Evolutionary conservation across 2,329 filamentous ascomycete genomes (phyloP), one percentile per base, ranked within the genome.

Genomic region (Penicillium digitatum): DNA sequence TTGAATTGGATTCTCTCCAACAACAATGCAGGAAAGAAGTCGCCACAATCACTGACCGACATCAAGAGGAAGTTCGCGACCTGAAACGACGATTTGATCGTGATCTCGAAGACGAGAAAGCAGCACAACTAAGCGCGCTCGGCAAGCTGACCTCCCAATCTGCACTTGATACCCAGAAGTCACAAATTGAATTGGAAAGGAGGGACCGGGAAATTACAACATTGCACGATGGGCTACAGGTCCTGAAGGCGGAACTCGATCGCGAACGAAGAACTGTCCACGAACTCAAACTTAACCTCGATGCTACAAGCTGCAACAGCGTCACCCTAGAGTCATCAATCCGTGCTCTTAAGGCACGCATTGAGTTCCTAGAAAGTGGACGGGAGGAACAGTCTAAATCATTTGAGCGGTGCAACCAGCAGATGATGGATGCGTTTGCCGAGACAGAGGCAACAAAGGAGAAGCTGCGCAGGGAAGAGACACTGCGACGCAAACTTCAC

Each of bases 391-490:
- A 96, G 66, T 94, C 91, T 0, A 84, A 93, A 65, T 86, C 89
- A 11, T 96, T 93, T 72, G 85, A 89, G 38, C 85, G 84, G 53
- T 89, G 95, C 77, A 88, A 95, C 67, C 81, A 87, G 40, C 82
- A 87, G 49, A 85, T 96, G 67, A 87, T 90, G 67, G 87, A 94
- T 44, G 91, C 92, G 0, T 74, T 90, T 24, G 81, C 82, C 14
- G 77, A 82, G 20, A 89, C 87, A 1, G 85, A 88, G 29, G 81
- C 83, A 34, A 86, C 89, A 1, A 85, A 88, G 54, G 85, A 90
- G 61, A 96, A 94, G 69, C 79, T 99, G 27, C 87, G 94, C 59
- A 90, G 87, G 66, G 94, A 97, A 69, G 94, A 99, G 74, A 94
- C 89, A 0, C 79, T 96, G 48, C 85, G 94, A 14, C 84, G 94